phyloP scores from a whole-genome alignment of 169 alveolate species.

The Plasmodium relictum region DNA sequence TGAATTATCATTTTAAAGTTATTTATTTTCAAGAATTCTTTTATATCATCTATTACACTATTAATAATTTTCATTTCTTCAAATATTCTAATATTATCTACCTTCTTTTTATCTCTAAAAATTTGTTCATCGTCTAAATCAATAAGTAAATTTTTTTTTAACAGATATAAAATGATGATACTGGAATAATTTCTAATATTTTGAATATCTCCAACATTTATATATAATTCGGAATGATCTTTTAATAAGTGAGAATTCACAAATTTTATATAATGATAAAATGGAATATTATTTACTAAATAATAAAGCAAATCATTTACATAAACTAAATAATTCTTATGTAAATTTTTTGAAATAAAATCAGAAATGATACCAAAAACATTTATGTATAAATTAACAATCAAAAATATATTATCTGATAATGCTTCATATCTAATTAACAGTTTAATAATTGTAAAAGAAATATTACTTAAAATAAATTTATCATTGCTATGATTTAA shows the following conservation, averaged over 20 bases:
- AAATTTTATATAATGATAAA: conserved; percentile 34
- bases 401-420: conserved; percentile 17
- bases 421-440: conserved; percentile 39
- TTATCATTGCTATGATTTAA: conserved; percentile 6
- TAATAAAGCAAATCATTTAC: conserved; percentile 57
- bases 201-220: conserved; percentile 18
- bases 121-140: conserved; percentile 47
- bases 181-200: conserved; percentile 46
- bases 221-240: conserved; percentile 14
- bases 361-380: conserved; percentile 12
- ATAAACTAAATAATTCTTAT: conserved; percentile 4
- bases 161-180: conserved; percentile 43
- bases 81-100: conserved; percentile 14
- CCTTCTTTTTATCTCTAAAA: conserved; percentile 51
- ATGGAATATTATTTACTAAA: conserved; percentile 36
- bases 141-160: conserved; percentile 51
- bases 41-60: conserved; percentile 9
- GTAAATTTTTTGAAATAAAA: conserved; percentile 32
- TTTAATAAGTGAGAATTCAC: conserved; percentile 10
- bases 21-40: conserved; percentile 2
- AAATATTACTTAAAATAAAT: conserved; percentile 11
- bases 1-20: conserved; percentile 2
- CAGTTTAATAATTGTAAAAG: conserved; percentile 47
- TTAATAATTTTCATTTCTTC: conserved; percentile 18
- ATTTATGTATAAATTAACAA: conserved; percentile 18